Evolutionary conservation across 2,329 filamentous ascomycete genomes (phyloP), one percentile per base, ranked within the genome.

Genomic region (Ophiosphaerella narmari): DNA sequence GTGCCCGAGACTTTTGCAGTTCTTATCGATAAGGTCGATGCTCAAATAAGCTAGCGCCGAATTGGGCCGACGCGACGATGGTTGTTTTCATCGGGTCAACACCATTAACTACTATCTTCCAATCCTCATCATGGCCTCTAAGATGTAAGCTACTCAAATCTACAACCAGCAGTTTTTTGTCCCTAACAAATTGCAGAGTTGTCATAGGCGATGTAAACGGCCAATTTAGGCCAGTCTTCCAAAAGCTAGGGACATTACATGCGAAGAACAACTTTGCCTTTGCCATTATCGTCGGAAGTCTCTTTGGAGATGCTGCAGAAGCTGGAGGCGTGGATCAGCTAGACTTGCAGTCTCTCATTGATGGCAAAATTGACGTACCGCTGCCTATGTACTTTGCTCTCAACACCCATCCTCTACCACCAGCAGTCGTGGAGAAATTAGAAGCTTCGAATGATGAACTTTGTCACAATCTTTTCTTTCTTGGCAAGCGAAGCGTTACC

Each of bases 311-410:
- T 37, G 75, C 79, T 21, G 62, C 74, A 29, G 67, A 68, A 11
- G 57, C 68, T 4, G 69, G 68, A 0, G 75, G 78, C 1, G 80
- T 86, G 39, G 82, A 88, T 44, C 79, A 86, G 35, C 79, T 83
- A 11, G 70, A 66, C 39, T 74, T 94, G 5, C 75, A 79, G 9
- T 80, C 83, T 8, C 81, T 99, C 3, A 74, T 97, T 1, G 75
- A 83, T 23, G 91, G 91, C n/a, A 79, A 82, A 9, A 86, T 96
- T 44, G 69, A 79, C 18, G 79, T 97, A 4, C 87, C 92, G 3
- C 77, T 97, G 1, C 87, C 92, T 1, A 95, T 89, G 7, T 99
- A 99, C 76, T 99, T 97, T 71, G 90, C 90, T 2, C 80, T 96
- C 52, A 91, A 90, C 60, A 86, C 79, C 33, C 80, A 80, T 39